Conservation (phyloP, 1,284 basidiomycete genomes). For the Boletus semigastroideus region DNA sequence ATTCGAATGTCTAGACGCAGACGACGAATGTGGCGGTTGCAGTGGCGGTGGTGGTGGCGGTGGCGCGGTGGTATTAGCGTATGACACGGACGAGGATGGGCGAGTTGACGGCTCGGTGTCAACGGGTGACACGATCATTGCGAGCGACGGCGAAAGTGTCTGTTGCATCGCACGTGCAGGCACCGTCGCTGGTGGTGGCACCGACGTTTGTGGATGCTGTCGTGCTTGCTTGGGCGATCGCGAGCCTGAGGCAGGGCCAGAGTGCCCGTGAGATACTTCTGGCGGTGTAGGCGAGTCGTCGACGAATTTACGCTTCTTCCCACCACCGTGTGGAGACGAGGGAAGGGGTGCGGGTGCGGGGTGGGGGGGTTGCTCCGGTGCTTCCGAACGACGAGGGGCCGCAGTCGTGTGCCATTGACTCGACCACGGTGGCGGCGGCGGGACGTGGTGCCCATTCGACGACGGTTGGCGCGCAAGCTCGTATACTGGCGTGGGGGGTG, state of each 20-base stretch:
- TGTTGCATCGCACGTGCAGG: conserved; percentile 43
- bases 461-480: conserved; percentile 33
- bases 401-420: conserved; percentile 44
- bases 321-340: conserved; percentile 33
- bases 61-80: conserved; percentile 4
- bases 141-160: conserved; percentile 43
- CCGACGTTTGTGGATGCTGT: conserved; percentile 34
- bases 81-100: conserved; percentile 28
- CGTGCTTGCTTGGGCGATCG: conserved; percentile 35
- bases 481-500: conserved; percentile 35
- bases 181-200: conserved; percentile 23
- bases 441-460: conserved; percentile 37
- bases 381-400: conserved; percentile 25
- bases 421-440: conserved; percentile 71
- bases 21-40: conserved; percentile 4
- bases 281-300: conserved; percentile 38
- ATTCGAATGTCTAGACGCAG: conserved; percentile 20
- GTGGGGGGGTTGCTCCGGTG: conserved; percentile 21
- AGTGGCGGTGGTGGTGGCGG: conserved; percentile 12
- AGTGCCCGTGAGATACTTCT: conserved; percentile 11
- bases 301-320: conserved; percentile 45
- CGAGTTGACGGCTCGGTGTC: conserved; percentile 35
- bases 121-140: conserved; percentile 43
- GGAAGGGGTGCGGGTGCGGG: conserved; percentile 23
- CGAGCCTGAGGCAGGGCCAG: conserved; percentile 11